Conservation (phyloP, 345 rosid genomes). For the Eutrema heterophyllum region DNA sequence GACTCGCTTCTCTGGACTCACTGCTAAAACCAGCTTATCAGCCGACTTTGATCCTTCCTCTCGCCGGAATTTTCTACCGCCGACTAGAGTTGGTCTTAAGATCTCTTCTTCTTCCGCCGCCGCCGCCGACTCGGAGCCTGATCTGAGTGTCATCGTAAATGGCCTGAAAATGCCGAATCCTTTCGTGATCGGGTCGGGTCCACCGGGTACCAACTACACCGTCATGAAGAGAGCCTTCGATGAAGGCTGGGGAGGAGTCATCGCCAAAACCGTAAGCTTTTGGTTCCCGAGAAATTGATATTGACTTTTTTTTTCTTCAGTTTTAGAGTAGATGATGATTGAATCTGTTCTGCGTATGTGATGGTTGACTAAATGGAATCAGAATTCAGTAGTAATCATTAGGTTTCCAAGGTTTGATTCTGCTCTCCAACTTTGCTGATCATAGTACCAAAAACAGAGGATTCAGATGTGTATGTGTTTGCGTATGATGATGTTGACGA, state of each 20-base stretch:
- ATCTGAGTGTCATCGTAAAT: constrained; percentile 81
- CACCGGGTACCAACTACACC: constrained; percentile 94
- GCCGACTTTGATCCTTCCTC: constrained; percentile 32
- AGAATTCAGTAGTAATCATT: background rate
- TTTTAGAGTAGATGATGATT: background rate
- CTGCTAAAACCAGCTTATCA: constrained; percentile 24
- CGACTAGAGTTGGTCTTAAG: constrained; percentile 49
- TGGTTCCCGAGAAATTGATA: background rate
- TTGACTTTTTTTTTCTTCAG: background rate
- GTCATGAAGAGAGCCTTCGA: constrained; percentile 97
- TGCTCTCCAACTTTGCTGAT: background rate
- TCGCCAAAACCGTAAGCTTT: constrained; percentile 84
- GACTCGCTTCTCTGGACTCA: constrained; percentile 38
- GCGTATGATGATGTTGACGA: background rate
- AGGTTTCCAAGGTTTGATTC: background rate
- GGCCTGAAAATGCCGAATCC: constrained; percentile 91
- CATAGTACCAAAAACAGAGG: constrained; percentile 9
- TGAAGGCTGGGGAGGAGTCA: constrained; percentile 99
- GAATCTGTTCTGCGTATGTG: background rate
- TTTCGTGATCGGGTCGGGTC: constrained; percentile 95
- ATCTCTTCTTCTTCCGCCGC: constrained; percentile 38
- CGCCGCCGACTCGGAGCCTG: constrained; percentile 48
- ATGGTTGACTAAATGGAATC: constrained; percentile 10
- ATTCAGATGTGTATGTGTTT: background rate
- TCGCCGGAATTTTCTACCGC: constrained; percentile 29